A percentile compares a stretch with the other conserved stretches of the same genome.
phyloP scores from a whole-genome alignment of 2,329 filamentous ascomycete species.

The Ceratocystis colombiana region DNA sequence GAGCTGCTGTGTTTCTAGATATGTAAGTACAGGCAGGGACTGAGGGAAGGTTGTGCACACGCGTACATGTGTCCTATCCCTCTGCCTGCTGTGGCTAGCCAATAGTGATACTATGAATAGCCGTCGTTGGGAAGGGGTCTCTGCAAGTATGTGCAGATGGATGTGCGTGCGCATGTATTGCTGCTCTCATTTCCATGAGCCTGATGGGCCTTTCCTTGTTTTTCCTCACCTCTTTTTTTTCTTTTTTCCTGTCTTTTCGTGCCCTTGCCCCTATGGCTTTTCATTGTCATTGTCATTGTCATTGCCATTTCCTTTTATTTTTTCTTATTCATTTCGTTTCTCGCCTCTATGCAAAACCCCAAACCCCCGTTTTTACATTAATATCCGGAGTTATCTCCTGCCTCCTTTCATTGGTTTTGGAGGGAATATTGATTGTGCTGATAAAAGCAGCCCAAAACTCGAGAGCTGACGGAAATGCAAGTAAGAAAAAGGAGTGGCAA shows the following conservation, averaged over 20 bases:
- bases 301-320: neutral
- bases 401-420: neutral
- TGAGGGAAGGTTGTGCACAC: neutral
- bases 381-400: neutral
- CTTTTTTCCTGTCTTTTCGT: neutral
- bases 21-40: neutral
- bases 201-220: neutral
- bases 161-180: neutral
- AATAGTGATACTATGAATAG: slow-evolving; percentile 12
- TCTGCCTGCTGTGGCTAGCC: too few relatives aligned
- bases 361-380: slow-evolving; percentile 2
- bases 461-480: too few relatives aligned
- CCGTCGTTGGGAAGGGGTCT: neutral
- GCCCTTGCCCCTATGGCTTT: neutral
- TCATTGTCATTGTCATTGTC: neutral
- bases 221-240: neutral
- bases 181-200: neutral
- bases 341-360: slow-evolving; percentile 6
- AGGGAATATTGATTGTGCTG: neutral
- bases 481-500: neutral
- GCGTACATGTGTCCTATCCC: neutral
- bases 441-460: too few relatives aligned
- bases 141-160: neutral
- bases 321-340: slow-evolving; percentile 14
- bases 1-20: slow-evolving; percentile 8